These are phyloP conservation scores for Saksenaea vasiformis DNA, from an alignment of 371 early-diverging fungal genomes.

Conservation along the genomic window DNA sequence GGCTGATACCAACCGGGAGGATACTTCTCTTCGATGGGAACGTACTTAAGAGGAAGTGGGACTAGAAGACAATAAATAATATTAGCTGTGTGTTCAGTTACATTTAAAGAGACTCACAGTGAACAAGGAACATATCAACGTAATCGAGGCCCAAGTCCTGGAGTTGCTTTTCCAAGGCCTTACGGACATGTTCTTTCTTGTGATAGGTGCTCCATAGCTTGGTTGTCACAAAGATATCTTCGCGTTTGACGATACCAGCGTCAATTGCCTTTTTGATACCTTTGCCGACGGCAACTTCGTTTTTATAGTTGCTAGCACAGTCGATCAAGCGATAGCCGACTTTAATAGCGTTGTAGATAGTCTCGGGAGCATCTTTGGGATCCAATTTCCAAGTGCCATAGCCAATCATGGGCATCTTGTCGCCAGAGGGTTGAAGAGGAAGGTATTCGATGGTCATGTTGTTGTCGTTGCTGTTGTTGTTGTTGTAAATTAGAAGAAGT, in stretches of 20 bases:
- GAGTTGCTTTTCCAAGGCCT: slow-evolving; percentile 52
- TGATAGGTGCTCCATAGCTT: slow-evolving; percentile 74
- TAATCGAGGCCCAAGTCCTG: slow-evolving; percentile 63
- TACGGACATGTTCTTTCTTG: slow-evolving; percentile 50
- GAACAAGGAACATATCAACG: slow-evolving; percentile 69
- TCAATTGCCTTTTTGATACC: slow-evolving; percentile 47
- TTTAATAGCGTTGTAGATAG: slow-evolving; percentile 30
- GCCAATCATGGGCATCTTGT: slow-evolving; percentile 28
- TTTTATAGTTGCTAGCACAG: slow-evolving; percentile 46
- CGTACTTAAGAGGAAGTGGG: slow-evolving; percentile 30
- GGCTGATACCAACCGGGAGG: slow-evolving; percentile 31
- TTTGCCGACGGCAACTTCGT: slow-evolving; percentile 62
- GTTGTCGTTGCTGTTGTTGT: neutral
- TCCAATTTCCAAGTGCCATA: slow-evolving; percentile 39
- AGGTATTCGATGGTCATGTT: slow-evolving; percentile 29
- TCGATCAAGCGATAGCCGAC: slow-evolving; percentile 36
- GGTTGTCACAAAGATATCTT: slow-evolving; percentile 71
- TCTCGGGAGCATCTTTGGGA: slow-evolving; percentile 28
- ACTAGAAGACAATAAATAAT: slow-evolving; percentile 9
- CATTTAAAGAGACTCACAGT: slow-evolving; percentile 22
- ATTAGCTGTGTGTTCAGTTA: neutral
- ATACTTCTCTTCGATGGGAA: slow-evolving; percentile 24
- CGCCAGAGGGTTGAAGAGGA: slow-evolving; percentile 25
- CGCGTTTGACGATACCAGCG: slow-evolving; percentile 48
- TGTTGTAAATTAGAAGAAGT: neutral